Conservation (phyloP, 495 filamentous ascomycete species). For the Hyphodiscus hymeniophilus region DNA sequence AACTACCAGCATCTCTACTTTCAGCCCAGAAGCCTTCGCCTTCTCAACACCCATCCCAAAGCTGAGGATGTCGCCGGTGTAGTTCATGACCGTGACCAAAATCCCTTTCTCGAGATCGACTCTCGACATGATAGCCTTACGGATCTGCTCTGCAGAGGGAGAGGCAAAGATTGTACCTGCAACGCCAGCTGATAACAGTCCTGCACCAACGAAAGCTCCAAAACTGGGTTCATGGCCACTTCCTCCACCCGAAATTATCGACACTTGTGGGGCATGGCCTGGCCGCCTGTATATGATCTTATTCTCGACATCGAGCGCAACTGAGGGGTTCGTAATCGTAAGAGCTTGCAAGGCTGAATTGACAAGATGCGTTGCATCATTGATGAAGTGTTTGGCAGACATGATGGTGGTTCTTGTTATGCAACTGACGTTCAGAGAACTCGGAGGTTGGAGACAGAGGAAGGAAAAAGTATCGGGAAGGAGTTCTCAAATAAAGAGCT, state of each 20-base stretch:
- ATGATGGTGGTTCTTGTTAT: slow-evolving; percentile 22
- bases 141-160: slow-evolving; percentile 80
- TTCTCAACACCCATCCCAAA: slow-evolving; percentile 95
- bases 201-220: slow-evolving; percentile 55
- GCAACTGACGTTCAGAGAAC: neutral
- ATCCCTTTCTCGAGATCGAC: slow-evolving; percentile 67
- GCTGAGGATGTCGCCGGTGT: slow-evolving; percentile 81
- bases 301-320: slow-evolving; percentile 69
- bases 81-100: slow-evolving; percentile 61
- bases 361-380: slow-evolving; percentile 75
- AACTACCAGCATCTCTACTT: slow-evolving; percentile 88
- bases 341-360: slow-evolving; percentile 66
- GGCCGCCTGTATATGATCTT: slow-evolving; percentile 83
- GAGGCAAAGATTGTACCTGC: slow-evolving; percentile 92
- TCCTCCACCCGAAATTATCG: slow-evolving; percentile 83
- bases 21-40: slow-evolving; percentile 68
- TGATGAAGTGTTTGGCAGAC: slow-evolving; percentile 85
- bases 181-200: slow-evolving; percentile 77
- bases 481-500: too few relatives aligned
- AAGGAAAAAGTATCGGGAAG: neutral
- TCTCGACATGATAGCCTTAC: slow-evolving; percentile 61
- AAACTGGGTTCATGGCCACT: slow-evolving; percentile 92
- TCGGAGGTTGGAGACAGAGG: neutral
- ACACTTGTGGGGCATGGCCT: slow-evolving; percentile 40
- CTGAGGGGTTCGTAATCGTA: slow-evolving; percentile 77